Evolutionary conservation across 805 yeast genomes (phyloP).

Genomic region (Candida xiaguanensis): DNA sequence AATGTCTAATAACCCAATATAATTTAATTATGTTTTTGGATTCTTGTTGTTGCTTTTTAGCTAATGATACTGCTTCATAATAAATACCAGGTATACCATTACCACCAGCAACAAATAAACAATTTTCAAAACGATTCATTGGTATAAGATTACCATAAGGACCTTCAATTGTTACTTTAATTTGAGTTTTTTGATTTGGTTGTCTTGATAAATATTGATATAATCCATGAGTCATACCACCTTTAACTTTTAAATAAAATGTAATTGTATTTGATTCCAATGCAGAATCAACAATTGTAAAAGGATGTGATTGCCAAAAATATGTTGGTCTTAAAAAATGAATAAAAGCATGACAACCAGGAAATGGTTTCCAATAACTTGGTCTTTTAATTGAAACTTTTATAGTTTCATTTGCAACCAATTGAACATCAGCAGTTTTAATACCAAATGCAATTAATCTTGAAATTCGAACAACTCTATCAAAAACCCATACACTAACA

Average conservation of each 20-base stretch:
- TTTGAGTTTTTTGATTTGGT: conserved; percentile 27
- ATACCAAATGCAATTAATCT: conserved; percentile 32
- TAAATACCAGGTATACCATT: conserved; percentile 64
- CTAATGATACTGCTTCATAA: conserved; percentile 32
- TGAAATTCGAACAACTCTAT: conserved; percentile 28
- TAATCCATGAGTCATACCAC: conserved; percentile 47
- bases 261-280: conserved; percentile 35
- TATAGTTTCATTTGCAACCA: conserved; percentile 40
- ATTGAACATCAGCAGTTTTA: conserved; percentile 29
- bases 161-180: conserved; percentile 35
- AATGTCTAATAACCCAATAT: conserved; percentile 62
- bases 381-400: conserved; percentile 49
- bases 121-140: conserved; percentile 46
- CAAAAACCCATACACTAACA: conserved; percentile 35
- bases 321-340: conserved; percentile 37
- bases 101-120: conserved; percentile 67
- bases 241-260: conserved; percentile 48
- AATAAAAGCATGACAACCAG: conserved; percentile 37
- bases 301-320: conserved; percentile 47
- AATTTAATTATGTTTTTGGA: conserved; percentile 31
- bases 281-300: conserved; percentile 28
- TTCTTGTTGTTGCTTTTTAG: neutral
- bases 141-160: conserved; percentile 50
- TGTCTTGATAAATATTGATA: conserved; percentile 21
- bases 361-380: conserved; percentile 36